Evolutionary conservation across 768 basidiomycete genomes (phyloP), one percentile per base, ranked within the genome.

Genomic region (Lactifluus volemus): DNA sequence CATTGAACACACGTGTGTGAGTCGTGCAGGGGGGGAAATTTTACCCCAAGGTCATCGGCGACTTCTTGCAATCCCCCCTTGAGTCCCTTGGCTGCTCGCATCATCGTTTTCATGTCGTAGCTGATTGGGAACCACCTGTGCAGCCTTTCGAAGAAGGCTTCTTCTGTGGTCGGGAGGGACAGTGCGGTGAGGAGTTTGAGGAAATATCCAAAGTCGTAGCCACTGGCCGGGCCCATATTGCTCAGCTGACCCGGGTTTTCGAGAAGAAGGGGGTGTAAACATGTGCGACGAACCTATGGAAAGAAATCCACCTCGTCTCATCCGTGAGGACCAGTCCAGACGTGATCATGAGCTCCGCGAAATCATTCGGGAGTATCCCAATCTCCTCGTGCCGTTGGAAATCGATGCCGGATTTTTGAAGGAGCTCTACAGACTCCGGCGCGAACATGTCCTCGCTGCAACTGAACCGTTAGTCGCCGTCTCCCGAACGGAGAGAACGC

Each of bases 151-250:
- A 98, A 97, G 76, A 98, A 98, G 5, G 82, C 80, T 64, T 89
- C 88, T 75, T 99, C 97, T 29, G 84, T 84, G 19, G 86, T 84
- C 9, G 97, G 97, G 61, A 98, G 75, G 49, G 93, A 89, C 68
- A 86, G 78, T 63, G 83, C 87, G 25, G 91, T 89, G 53, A 99
- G 80, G 45, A 98, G 81, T 72, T 96, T 97, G 73, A 99, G 85
- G 67, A 99, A 89, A 72, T 98, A 99, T 39, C 97, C 97, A 75
- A 99, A 98, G 73, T 99, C 97, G 74, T 98, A 98, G 52, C 96
- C 97, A 73, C 96, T 98, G 69, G 34, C 29, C 49, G 42, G 58
- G 32, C 32, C 42, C 2, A 34, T 52, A 34, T 34, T 34, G 36
- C 17, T 52, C 58, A 45, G 42, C 36, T 36, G 21, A 29, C 49